A percentile compares a stretch with the other conserved stretches of the same genome.
Conservation (phyloP, 2,329 filamentous ascomycete genomes). For the Fonsecaea erecta region DNA sequence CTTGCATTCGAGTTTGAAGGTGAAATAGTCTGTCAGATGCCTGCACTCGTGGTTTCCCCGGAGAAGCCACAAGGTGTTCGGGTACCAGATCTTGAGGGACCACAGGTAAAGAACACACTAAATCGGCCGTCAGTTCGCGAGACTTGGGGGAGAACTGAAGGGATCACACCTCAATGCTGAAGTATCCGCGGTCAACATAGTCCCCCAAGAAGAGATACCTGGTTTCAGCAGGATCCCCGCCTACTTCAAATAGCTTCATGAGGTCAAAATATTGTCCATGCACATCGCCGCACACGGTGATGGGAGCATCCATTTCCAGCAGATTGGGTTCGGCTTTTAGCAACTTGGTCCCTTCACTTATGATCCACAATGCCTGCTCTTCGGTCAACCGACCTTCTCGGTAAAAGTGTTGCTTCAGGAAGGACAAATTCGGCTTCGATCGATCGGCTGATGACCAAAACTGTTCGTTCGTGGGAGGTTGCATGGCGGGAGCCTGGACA, state of each 20-base stretch:
- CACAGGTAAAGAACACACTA: slow-evolving; percentile 95
- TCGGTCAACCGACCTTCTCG: slow-evolving; percentile 95
- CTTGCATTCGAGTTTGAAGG: slow-evolving; percentile 99
- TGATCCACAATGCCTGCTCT: slow-evolving; percentile 95
- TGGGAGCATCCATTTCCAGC: slow-evolving; percentile 98
- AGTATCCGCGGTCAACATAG: slow-evolving; percentile 97
- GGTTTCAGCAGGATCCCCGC: slow-evolving; percentile 93
- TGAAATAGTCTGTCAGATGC: slow-evolving; percentile 99
- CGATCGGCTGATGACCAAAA: slow-evolving; percentile 88
- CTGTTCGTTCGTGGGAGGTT: slow-evolving; percentile 88
- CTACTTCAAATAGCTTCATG: slow-evolving; percentile 99
- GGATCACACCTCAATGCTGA: slow-evolving; percentile 79
- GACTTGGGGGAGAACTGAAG: not conserved
- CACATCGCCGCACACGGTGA: slow-evolving; percentile 97
- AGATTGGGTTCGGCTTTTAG: slow-evolving; percentile 90
- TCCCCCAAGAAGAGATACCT: slow-evolving; percentile 96
- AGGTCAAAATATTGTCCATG: slow-evolving; percentile 99
- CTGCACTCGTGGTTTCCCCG: slow-evolving; percentile 98
- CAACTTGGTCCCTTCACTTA: slow-evolving; percentile 83
- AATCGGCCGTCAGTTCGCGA: slow-evolving; percentile 41
- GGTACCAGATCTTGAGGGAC: slow-evolving; percentile 99
- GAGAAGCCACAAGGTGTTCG: slow-evolving; percentile 93
- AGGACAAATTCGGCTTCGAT: slow-evolving; percentile 87
- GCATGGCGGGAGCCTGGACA: slow-evolving; percentile 95
- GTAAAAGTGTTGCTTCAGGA: slow-evolving; percentile 98